phyloP scores from a whole-genome alignment of 805 yeast species.

The Myxozyma neotropica region DNA sequence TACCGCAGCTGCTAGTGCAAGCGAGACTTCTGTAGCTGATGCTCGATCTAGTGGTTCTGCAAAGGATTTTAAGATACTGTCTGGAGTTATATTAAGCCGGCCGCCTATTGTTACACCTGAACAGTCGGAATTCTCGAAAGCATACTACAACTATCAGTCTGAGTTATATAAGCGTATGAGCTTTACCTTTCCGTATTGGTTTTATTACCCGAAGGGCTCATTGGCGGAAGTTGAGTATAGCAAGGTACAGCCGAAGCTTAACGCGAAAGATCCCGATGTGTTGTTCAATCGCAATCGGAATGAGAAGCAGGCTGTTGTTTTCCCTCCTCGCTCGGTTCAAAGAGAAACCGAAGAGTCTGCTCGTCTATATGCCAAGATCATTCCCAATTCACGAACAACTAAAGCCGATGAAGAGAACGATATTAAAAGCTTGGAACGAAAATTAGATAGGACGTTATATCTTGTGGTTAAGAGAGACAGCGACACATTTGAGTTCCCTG shows the following conservation, averaged over 20 bases:
- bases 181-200: conserved; percentile 98
- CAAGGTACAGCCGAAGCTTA: conserved; percentile 56
- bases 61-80: conserved; percentile 31
- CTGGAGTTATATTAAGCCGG: conserved; percentile 68
- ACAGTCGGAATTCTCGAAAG: conserved; percentile 66
- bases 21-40: background rate
- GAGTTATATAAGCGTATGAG: conserved; percentile 85
- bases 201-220: conserved; percentile 87
- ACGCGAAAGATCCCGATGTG: conserved; percentile 19
- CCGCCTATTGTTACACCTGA: conserved; percentile 84
- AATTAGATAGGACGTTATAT: conserved; percentile 77
- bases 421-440: conserved; percentile 71
- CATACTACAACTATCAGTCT: conserved; percentile 78
- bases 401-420: conserved; percentile 72
- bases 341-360: conserved; percentile 43
- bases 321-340: conserved; percentile 62
- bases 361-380: conserved; percentile 64
- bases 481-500: conserved; percentile 57
- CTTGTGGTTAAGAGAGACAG: conserved; percentile 56
- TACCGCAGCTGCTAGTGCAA: background rate
- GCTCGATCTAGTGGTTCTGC: background rate
- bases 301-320: conserved; percentile 70
- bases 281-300: conserved; percentile 77
- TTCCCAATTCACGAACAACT: conserved; percentile 70
- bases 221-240: conserved; percentile 79